A percentile compares a stretch with the other conserved stretches of the same genome.
These are phyloP conservation scores for Rhizopogon roseolus DNA, from an alignment of 768 basidiomycete species.

Conservation along the genomic window DNA sequence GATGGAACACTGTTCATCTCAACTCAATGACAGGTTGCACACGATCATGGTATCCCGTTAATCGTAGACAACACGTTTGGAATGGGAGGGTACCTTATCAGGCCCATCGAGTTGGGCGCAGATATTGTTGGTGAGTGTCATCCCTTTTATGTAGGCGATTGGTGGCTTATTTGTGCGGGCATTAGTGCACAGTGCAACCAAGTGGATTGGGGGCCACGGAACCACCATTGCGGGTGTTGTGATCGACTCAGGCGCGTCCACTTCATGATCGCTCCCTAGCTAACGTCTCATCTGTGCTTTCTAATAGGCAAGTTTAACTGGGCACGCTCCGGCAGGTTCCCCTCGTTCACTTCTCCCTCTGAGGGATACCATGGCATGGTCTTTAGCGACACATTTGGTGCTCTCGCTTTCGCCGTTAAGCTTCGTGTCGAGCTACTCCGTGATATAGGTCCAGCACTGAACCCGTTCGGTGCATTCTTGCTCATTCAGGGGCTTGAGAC, in stretches of 20 bases:
- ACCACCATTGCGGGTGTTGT: constrained; percentile 63
- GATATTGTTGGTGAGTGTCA: constrained; percentile 43
- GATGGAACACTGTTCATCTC: not conserved
- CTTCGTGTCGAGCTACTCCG: constrained; percentile 48
- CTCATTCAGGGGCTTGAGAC: constrained; percentile 61
- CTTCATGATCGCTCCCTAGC: not conserved
- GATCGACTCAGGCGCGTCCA: constrained; percentile 46
- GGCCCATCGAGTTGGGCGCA: constrained; percentile 52
- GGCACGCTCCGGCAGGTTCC: constrained; percentile 48
- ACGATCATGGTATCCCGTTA: constrained; percentile 53
- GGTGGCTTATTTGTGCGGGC: not conserved
- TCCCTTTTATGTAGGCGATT: not conserved
- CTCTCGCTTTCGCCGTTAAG: constrained; percentile 46
- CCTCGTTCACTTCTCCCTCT: constrained; percentile 48
- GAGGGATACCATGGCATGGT: constrained; percentile 54
- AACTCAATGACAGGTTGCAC: constrained; percentile 42
- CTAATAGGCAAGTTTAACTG: constrained; percentile 60
- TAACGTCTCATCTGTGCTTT: not conserved
- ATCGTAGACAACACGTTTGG: constrained; percentile 67
- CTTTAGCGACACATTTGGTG: constrained; percentile 47
- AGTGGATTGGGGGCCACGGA: constrained; percentile 69
- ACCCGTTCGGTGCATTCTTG: constrained; percentile 56
- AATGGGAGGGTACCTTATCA: constrained; percentile 52
- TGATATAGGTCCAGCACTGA: constrained; percentile 48
- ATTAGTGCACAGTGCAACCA: constrained; percentile 52